These are phyloP conservation scores for Didymella sp. DNA, from an alignment of 2,329 filamentous ascomycete species.

Conservation along the genomic window DNA sequence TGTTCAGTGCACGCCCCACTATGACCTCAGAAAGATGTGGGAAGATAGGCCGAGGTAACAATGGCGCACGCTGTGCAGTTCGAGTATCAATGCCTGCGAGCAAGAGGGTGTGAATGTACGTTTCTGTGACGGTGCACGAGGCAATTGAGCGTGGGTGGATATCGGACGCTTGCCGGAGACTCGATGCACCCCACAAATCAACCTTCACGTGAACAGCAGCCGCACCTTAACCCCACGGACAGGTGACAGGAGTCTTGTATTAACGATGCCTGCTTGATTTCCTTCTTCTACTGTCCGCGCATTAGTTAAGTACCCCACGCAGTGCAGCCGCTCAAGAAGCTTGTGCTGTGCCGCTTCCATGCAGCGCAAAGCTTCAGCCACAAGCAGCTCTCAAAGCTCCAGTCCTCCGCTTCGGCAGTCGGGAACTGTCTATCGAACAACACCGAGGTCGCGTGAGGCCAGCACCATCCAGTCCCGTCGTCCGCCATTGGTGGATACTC, in stretches of 20 bases:
- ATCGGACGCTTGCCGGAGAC: conserved; percentile 8
- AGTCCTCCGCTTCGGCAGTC: conserved; percentile 11
- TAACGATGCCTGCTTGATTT: background rate
- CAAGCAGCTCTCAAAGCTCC: conserved; percentile 6
- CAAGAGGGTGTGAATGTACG: background rate
- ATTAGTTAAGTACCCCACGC: background rate
- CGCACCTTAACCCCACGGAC: conserved; percentile 7
- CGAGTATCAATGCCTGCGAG: conserved; percentile 1
- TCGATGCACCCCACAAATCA: conserved; percentile 14
- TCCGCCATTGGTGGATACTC: conserved; percentile 10
- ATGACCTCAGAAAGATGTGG: conserved; percentile 9
- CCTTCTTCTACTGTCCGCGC: background rate
- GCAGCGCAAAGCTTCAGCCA: conserved; percentile 13
- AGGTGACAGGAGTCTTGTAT: background rate
- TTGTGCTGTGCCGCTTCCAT: background rate
- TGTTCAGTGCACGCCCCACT: conserved; percentile 15
- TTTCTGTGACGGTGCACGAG: conserved; percentile 13
- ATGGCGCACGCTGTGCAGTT: conserved; percentile 8
- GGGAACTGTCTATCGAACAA: background rate
- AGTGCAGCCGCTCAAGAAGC: background rate
- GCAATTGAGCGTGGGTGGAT: conserved; percentile 14
- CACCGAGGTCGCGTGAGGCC: conserved; percentile 18
- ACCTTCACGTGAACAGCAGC: conserved; percentile 13
- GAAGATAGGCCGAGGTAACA: conserved; percentile 6
- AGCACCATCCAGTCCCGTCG: conserved; percentile 4